These are phyloP conservation scores for Fusarium concolor DNA, from an alignment of 2,329 filamentous ascomycete genomes.

Conservation along the genomic window DNA sequence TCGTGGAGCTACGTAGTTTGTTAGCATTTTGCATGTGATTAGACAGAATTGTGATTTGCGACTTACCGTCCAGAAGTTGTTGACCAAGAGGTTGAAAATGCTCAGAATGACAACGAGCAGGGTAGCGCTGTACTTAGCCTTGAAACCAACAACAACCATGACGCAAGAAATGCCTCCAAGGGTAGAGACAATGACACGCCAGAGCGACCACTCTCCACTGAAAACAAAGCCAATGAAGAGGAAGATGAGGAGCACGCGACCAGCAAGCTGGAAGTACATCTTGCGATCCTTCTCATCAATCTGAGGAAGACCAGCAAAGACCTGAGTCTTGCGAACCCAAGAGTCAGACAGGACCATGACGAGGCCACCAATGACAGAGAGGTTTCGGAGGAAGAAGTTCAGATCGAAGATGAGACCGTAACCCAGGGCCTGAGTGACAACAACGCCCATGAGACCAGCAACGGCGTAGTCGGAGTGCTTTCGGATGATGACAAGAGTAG, in stretches of 20 bases:
- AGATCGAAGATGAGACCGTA: slow-evolving; percentile 99
- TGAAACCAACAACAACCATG: slow-evolving; percentile 99
- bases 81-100: slow-evolving; percentile 95
- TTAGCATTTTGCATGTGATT: slow-evolving; percentile 3
- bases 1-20: slow-evolving; percentile 78
- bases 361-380: slow-evolving; percentile 95
- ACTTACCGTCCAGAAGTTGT: slow-evolving; percentile 99
- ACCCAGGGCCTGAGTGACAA: slow-evolving; percentile 91
- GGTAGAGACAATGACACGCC: slow-evolving; percentile 85
- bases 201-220: slow-evolving; percentile 90
- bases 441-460: slow-evolving; percentile 87
- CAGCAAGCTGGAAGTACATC: slow-evolving; percentile 99
- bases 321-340: slow-evolving; percentile 97
- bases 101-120: slow-evolving; percentile 95
- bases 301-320: slow-evolving; percentile 91
- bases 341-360: slow-evolving; percentile 98
- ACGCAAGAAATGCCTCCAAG: slow-evolving; percentile 91
- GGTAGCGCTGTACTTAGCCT: slow-evolving; percentile 98
- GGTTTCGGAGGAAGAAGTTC: slow-evolving; percentile 99
- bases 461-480: slow-evolving; percentile 96
- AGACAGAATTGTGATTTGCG: background rate
- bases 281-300: slow-evolving; percentile 99
- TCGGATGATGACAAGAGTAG: slow-evolving; percentile 86
- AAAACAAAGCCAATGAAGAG: slow-evolving; percentile 97
- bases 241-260: slow-evolving; percentile 95